Percentiles rank a stretch among this genome's conserved stretches.
These are phyloP conservation scores for Monilinia vaccinii-corymbosi DNA, from an alignment of 2,329 filamentous ascomycete genomes.

Conservation along the genomic window DNA sequence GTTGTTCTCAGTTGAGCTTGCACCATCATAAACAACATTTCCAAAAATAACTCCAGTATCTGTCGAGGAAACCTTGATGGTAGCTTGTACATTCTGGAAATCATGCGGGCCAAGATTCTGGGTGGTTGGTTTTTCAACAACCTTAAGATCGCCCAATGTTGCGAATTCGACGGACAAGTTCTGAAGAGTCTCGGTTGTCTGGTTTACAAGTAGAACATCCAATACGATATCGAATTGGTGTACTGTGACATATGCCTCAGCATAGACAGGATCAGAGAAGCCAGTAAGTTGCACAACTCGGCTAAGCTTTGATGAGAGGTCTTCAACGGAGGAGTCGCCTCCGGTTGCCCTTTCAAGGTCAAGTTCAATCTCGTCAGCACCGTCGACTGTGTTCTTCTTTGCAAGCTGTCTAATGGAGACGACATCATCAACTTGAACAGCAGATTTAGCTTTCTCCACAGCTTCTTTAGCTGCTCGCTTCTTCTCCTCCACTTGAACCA, in stretches of 20 bases:
- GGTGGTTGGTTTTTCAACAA: constrained; percentile 91
- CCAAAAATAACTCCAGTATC: constrained; percentile 98
- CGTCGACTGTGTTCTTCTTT: constrained; percentile 79
- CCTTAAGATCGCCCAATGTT: constrained; percentile 95
- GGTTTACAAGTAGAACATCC: constrained; percentile 93
- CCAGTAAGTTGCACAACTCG: constrained; percentile 94
- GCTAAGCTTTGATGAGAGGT: constrained; percentile 87
- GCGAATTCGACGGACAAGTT: constrained; percentile 97
- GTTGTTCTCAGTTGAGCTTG: constrained; percentile 84
- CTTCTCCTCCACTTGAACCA: constrained; percentile 96
- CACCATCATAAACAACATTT: constrained; percentile 94
- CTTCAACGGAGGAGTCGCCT: constrained; percentile 74
- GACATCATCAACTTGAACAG: constrained; percentile 91
- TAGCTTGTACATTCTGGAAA: constrained; percentile 97
- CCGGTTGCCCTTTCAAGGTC: constrained; percentile 93
- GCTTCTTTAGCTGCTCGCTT: constrained; percentile 95
- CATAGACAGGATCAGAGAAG: constrained; percentile 96
- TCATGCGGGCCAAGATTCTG: constrained; percentile 93
- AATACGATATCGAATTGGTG: constrained; percentile 98
- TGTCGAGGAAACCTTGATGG: constrained; percentile 96
- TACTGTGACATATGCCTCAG: constrained; percentile 97
- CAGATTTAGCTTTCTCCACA: constrained; percentile 83
- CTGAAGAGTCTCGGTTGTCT: constrained; percentile 91
- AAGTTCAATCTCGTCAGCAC: constrained; percentile 74
- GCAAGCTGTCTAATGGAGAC: constrained; percentile 87